A percentile compares a stretch with the other conserved stretches of the same genome.
These are phyloP conservation scores for Chaetomium tenue DNA, from an alignment of 495 filamentous ascomycete genomes.

Conservation along the genomic window DNA sequence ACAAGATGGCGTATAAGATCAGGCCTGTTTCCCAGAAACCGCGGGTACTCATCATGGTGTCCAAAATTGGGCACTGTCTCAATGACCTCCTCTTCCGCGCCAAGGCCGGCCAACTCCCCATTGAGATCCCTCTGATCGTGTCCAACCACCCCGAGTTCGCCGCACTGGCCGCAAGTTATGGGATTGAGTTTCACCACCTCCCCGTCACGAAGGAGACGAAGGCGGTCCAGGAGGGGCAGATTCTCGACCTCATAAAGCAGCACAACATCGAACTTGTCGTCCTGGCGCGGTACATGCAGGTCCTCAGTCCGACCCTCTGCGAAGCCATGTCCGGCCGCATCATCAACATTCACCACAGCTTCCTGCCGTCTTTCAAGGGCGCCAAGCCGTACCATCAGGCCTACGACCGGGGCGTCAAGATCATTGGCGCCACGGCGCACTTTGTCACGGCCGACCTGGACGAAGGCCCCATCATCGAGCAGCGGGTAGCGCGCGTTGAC, in stretches of 20 bases:
- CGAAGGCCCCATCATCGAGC: constrained; percentile 77
- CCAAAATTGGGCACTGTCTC: constrained; percentile 76
- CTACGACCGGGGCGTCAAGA: constrained; percentile 74
- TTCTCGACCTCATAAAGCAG: constrained; percentile 62
- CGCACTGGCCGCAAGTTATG: constrained; percentile 63
- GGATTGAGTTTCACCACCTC: constrained; percentile 69
- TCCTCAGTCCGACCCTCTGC: constrained; percentile 69
- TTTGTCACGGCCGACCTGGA: constrained; percentile 75
- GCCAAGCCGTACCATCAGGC: constrained; percentile 81
- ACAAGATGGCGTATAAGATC: constrained; percentile 63
- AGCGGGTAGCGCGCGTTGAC: constrained; percentile 66
- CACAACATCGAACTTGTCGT: constrained; percentile 70
- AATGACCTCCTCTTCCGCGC: constrained; percentile 77
- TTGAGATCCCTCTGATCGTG: constrained; percentile 67
- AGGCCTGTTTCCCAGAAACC: constrained; percentile 60
- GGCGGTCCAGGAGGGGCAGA: constrained; percentile 60
- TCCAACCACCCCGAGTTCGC: constrained; percentile 74
- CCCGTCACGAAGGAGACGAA: constrained; percentile 70
- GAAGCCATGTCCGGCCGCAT: constrained; percentile 69
- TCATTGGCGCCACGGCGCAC: constrained; percentile 74
- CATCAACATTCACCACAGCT: constrained; percentile 81
- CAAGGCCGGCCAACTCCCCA: constrained; percentile 59
- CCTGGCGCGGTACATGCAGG: constrained; percentile 79
- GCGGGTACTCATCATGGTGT: constrained; percentile 74
- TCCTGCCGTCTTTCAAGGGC: constrained; percentile 76